Base-by-base conservation (phyloP, 768 basidiomycete genomes). In the Rhodotorula babjevae region DNA sequence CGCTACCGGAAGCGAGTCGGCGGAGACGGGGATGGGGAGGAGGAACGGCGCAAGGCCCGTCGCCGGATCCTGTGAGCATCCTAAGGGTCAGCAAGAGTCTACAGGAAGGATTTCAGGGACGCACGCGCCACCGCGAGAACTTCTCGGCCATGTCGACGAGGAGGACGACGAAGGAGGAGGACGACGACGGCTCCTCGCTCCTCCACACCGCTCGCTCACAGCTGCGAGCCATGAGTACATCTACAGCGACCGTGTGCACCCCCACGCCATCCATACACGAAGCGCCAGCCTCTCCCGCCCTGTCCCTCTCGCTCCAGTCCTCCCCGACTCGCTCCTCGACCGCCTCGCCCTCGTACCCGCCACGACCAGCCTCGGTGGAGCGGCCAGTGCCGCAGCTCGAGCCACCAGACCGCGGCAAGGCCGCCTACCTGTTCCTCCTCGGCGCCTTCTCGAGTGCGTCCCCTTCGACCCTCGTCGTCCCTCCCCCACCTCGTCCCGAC, bases 21-120 rank as follows among this genome's bases (percentile, higher is more conserved):
- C 42, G 3, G 36, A 3, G 15, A 68, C 46, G 2, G 74, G 71
- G 10, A 75, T 62, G 0, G 71, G 71, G 25, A 21, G 19, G 16
- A 72, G 33, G 62, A 75, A 72, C 29, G 74, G 74, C 8, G 67
- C 66, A 12, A 75, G 47, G 19, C 74, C 74, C 25, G 74, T 75
- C 9, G 65, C 52, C 0, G 49, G 49, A 44, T 75, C 74, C 61
- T 69, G 61, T 36, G n/a, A n/a, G n/a, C n/a, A n/a, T n/a, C n/a
- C n/a, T n/a, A n/a, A n/a, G n/a, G n/a, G n/a, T n/a, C n/a, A n/a
- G n/a, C 19, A 19, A 42, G 36, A n/a, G 21, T 1, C 36, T 12
- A 19, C 25, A 14, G 16, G 16, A 2, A 5, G 27, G 19, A 25
- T 1, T 14, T 1, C 3, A 15, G 0, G 9, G 52, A n/a, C 40